A percentile compares a stretch with the other conserved stretches of the same genome.
phyloP scores from a whole-genome alignment of 2,329 filamentous ascomycete species.

The Clarireedia homoeocarpa region DNA sequence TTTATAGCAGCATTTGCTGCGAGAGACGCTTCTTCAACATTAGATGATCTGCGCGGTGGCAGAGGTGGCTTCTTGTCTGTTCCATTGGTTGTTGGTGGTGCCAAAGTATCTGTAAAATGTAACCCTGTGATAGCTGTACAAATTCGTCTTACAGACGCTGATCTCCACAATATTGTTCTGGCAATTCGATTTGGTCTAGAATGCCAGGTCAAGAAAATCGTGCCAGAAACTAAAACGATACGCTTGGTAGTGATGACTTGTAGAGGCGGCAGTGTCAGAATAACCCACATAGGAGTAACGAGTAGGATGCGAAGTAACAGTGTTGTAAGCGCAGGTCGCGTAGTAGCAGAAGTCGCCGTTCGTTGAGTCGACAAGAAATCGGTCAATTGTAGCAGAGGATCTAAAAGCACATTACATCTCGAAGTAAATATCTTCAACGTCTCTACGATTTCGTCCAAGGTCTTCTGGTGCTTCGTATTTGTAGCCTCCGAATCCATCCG shows the following conservation, averaged over 20 bases:
- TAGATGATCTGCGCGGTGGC: conserved; percentile 23
- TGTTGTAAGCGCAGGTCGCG: conserved; percentile 78
- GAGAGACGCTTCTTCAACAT: conserved; percentile 21
- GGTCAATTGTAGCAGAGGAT: conserved; percentile 80
- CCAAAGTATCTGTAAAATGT: conserved; percentile 50
- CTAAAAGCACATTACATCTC: conserved; percentile 83
- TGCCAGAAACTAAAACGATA: conserved; percentile 78
- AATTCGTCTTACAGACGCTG: conserved; percentile 61
- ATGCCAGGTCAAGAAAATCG: conserved; percentile 84
- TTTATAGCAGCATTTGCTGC: conserved; percentile 31
- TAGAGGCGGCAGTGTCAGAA: conserved; percentile 72
- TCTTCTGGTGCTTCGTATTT: conserved; percentile 78
- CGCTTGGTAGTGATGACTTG: conserved; percentile 81
- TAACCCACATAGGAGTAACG: conserved; percentile 81
- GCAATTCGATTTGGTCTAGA: conserved; percentile 78
- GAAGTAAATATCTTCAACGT: conserved; percentile 85
- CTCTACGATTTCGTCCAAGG: conserved; percentile 93
- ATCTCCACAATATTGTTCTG: conserved; percentile 85
- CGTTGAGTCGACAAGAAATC: conserved; percentile 89
- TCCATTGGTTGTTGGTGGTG: conserved; percentile 12
- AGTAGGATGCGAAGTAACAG: conserved; percentile 85
- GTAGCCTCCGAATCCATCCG: conserved; percentile 44
- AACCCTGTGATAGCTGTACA: conserved; percentile 74
- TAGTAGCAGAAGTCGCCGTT: conserved; percentile 86
- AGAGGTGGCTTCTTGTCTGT: conserved; percentile 26